Evolutionary conservation across 768 basidiomycete species (phyloP).

Genomic region (Glaciozyma martinii): DNA sequence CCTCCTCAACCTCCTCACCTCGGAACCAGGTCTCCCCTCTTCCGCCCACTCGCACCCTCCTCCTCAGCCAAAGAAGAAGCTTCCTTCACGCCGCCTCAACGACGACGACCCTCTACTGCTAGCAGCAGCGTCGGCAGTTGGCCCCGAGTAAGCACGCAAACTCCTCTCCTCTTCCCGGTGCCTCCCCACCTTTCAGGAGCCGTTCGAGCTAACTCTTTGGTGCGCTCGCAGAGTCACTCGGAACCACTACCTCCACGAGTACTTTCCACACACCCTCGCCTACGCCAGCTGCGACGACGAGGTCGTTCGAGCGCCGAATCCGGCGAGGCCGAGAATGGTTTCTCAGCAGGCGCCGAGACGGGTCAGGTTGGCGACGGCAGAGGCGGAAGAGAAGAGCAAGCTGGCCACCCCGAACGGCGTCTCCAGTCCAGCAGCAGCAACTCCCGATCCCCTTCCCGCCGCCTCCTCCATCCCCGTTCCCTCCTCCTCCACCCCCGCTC

Average conservation of each 20-base stretch:
- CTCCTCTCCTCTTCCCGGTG: no score
- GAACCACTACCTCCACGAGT: slow-evolving; percentile 77
- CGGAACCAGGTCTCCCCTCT: no score
- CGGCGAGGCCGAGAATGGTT: slow-evolving; percentile 20
- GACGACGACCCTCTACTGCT: no score
- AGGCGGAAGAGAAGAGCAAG: background rate
- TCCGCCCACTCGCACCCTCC: no score
- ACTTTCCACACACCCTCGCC: slow-evolving; percentile 52
- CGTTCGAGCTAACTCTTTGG: no score
- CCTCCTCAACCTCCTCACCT: no score
- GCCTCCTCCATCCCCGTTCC: background rate
- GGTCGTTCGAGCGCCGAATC: background rate
- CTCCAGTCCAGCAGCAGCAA: slow-evolving; percentile 1
- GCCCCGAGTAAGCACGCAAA: no score
- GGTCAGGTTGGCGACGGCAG: slow-evolving; percentile 28
- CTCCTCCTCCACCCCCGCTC: background rate
- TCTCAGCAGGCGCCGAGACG: slow-evolving; percentile 33
- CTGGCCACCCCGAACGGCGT: background rate
- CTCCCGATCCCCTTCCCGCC: background rate
- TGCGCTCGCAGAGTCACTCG: slow-evolving; percentile 49
- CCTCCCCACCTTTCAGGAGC: no score
- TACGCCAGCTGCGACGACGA: slow-evolving; percentile 28
- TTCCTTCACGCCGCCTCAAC: no score
- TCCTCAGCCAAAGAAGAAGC: no score
- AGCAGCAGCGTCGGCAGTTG: no score